Evolutionary conservation across 2,329 filamentous ascomycete species (phyloP).

Genomic region (Monilinia fructicola): DNA sequence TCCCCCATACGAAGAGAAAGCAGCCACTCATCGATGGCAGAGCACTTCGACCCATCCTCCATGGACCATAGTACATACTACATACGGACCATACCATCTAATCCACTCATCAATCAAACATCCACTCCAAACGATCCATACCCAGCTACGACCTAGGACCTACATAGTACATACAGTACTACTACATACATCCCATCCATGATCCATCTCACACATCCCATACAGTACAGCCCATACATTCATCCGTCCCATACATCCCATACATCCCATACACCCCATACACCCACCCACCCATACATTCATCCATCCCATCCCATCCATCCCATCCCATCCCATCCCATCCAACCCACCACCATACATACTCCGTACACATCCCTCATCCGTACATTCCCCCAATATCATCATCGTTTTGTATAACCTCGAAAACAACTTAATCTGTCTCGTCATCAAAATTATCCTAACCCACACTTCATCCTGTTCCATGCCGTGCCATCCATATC

Average conservation of each 20-base stretch:
- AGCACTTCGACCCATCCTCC: too few species aligned
- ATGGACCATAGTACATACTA: too few species aligned
- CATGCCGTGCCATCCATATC: conserved; percentile 25
- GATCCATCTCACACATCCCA: too few species aligned
- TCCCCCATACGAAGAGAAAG: too few species aligned
- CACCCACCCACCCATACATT: background rate
- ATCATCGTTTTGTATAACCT: conserved; percentile 9
- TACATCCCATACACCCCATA: background rate
- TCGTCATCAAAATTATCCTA: conserved; percentile 16
- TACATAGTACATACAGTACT: too few species aligned
- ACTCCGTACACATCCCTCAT: background rate
- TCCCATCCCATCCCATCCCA: background rate
- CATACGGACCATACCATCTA: too few species aligned
- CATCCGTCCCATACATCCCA: background rate
- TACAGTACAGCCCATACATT: too few species aligned
- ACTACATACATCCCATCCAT: background rate
- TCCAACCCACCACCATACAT: background rate
- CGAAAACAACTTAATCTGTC: conserved; percentile 15
- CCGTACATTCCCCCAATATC: background rate
- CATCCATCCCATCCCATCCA: background rate
- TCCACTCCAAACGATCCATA: too few species aligned
- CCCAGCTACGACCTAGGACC: too few species aligned
- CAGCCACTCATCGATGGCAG: too few species aligned
- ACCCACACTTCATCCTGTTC: conserved; percentile 22
- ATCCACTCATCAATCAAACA: too few species aligned